Evolutionary conservation across 2,329 filamentous ascomycete species (phyloP), one percentile per base, ranked within the genome.

Genomic region (Colletotrichum endophyticum): DNA sequence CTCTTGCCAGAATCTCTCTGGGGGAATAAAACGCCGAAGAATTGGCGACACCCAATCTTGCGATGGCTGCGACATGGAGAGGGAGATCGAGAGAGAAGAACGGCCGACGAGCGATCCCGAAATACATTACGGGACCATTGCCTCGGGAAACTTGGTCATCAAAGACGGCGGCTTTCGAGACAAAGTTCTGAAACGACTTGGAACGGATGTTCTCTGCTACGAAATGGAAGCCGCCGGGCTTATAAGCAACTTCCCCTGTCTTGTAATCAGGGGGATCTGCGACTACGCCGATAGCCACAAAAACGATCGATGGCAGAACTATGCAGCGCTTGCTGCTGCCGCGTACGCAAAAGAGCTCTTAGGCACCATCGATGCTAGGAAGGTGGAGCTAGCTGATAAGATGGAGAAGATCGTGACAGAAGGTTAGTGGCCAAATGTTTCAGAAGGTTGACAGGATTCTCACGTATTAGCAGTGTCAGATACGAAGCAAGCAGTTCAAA

Each of bases 111-210:
- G 5, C 9, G 68, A 77, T 15, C 63, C 63, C 8, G 70, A 77
- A 6, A 68, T 80, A n/a, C 80, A 82, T 61, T 80, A 78, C 27
- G 80, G 81, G 2, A 30, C 78, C 1, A 80, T 84, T 19, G 83
- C 81, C 0, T 86, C 85, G 0, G 83, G 81, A 0, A 83, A 87
- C 56, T 76, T 80, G 2, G 83, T 87, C 0, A 83, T 88, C 62
- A 85, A 84, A 61, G 79, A 84, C n/a, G 82, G 80, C 1, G 2
- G n/a, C 0, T 72, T 73, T 2, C 79, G 87, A 12, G 85, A 88
- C 30, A 9, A 76, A 0, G 66, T 86, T 13, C 8, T 9, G 1
- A 1, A 44, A 44, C 19, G 19, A 2, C 5, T 44, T n/a, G 57
- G 22, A 2, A 57, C 53, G 3, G 5, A 27, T 4, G 53, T 57